Conservation (phyloP, 345 rosid species). For the Moricandia arvensis region DNA sequence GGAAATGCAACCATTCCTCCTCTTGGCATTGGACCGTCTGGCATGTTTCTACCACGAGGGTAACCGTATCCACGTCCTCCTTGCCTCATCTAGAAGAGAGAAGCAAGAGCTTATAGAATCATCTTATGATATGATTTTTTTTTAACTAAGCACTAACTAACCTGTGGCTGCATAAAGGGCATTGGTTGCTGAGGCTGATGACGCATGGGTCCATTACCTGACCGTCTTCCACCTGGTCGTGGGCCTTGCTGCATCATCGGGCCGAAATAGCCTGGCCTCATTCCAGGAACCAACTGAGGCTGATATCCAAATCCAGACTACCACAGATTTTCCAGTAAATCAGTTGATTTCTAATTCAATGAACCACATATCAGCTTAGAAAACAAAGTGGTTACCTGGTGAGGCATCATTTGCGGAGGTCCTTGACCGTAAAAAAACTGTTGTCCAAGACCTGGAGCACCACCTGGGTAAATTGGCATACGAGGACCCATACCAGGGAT, state of each 20-base stretch:
- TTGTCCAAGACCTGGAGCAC: slow-evolving; percentile 82
- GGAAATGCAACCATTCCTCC: slow-evolving; percentile 66
- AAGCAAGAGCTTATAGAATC: too few species aligned
- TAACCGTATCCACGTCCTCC: slow-evolving; percentile 78
- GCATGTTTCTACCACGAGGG: slow-evolving; percentile 79
- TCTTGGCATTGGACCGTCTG: slow-evolving; percentile 70
- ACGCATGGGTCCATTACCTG: slow-evolving; percentile 57
- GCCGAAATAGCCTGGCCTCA: slow-evolving; percentile 54
- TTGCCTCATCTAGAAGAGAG: slow-evolving; percentile 58
- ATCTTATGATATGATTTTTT: too few species aligned
- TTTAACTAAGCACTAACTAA: too few species aligned
- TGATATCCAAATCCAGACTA: slow-evolving; percentile 95
- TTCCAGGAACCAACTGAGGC: slow-evolving; percentile 90
- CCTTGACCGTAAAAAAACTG: slow-evolving; percentile 88
- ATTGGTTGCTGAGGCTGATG: slow-evolving; percentile 84
- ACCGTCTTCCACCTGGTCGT: slow-evolving; percentile 77
- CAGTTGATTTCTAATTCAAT: too few species aligned
- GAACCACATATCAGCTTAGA: too few species aligned
- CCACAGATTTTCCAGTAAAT: too few species aligned
- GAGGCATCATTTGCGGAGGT: slow-evolving; percentile 80
- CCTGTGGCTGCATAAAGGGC: slow-evolving; percentile 77
- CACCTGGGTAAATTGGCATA: slow-evolving; percentile 80
- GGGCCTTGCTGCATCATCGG: slow-evolving; percentile 92
- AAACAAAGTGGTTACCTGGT: slow-evolving; percentile 37
- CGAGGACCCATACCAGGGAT: slow-evolving; percentile 73